Evolutionary conservation across 306 rosid species (phyloP).

Genomic region (Cucurbita argyrosperma): DNA sequence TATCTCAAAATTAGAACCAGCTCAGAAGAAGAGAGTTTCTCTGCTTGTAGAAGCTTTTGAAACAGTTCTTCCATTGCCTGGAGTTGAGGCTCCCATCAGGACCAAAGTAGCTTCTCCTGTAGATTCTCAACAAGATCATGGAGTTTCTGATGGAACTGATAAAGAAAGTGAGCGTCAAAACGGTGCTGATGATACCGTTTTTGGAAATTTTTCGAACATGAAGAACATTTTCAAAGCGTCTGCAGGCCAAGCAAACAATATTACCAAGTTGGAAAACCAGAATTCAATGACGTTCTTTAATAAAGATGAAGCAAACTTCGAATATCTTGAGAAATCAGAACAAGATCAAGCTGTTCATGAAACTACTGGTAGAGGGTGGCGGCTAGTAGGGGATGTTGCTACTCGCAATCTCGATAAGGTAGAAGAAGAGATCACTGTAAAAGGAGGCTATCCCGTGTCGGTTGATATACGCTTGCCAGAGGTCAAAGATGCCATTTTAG

Average conservation of each 20-base stretch:
- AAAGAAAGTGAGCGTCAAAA: conserved; percentile 7
- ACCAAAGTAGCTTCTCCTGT: conserved; percentile 4
- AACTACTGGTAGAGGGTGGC: conserved; percentile 11
- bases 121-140: too few species aligned
- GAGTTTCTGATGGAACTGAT: conserved; percentile 8
- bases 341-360: conserved; percentile 1
- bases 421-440: conserved; percentile 7
- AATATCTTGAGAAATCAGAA: neutral
- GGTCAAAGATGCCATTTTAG: conserved; percentile 13
- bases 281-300: neutral
- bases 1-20: conserved; percentile 56
- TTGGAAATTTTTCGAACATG: conserved; percentile 11
- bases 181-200: conserved; percentile 10
- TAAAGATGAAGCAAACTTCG: neutral
- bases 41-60: conserved; percentile 77
- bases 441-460: neutral
- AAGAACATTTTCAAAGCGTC: conserved; percentile 6
- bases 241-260: neutral
- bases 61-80: conserved; percentile 46
- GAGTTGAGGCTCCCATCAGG: conserved; percentile 16
- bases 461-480: conserved; percentile 11
- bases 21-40: conserved; percentile 61
- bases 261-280: neutral
- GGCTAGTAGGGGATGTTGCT: conserved; percentile 7
- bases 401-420: neutral